Conservation (phyloP, 2,329 filamentous ascomycete species). For the Beauveria sp. region DNA sequence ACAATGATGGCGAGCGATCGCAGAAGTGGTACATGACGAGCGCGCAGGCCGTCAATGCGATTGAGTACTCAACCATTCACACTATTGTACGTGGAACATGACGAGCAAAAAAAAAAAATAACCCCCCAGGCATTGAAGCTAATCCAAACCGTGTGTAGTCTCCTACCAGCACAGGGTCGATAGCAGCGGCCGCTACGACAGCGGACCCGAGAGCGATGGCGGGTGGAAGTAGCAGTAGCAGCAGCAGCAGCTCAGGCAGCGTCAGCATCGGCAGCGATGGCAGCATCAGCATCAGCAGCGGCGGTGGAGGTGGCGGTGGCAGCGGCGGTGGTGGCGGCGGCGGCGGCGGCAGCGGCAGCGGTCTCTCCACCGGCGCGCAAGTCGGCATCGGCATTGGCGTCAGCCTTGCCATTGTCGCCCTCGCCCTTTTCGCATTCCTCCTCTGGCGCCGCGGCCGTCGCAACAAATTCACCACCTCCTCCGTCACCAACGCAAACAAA, state of each 20-base stretch:
- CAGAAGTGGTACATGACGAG: constrained; percentile 30
- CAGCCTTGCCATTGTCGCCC: constrained; percentile 19
- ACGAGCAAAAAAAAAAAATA: too few relatives aligned
- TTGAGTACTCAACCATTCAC: constrained; percentile 26
- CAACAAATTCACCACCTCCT: not conserved
- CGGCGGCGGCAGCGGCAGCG: not conserved
- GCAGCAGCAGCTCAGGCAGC: not conserved
- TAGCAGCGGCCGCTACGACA: constrained; percentile 12
- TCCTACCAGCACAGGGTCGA: not conserved
- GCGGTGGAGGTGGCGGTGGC: not conserved
- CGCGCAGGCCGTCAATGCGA: constrained; percentile 22
- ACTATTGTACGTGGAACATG: constrained; percentile 18
- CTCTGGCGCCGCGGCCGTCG: constrained; percentile 20
- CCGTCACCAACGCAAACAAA: not conserved
- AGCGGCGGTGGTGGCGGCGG: not conserved
- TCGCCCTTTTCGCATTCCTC: constrained; percentile 19
- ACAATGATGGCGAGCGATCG: constrained; percentile 19
- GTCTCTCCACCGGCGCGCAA: constrained; percentile 22
- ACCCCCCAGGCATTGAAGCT: too few relatives aligned
- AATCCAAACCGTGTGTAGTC: not conserved
- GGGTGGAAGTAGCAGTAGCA: not conserved
- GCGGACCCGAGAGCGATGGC: not conserved
- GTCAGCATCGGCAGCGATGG: not conserved
- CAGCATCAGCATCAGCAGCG: not conserved
- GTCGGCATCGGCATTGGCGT: constrained; percentile 25